These are phyloP conservation scores for Scutellaria galericulata DNA, from an alignment of 257 asterid species.

Conservation along the genomic window DNA sequence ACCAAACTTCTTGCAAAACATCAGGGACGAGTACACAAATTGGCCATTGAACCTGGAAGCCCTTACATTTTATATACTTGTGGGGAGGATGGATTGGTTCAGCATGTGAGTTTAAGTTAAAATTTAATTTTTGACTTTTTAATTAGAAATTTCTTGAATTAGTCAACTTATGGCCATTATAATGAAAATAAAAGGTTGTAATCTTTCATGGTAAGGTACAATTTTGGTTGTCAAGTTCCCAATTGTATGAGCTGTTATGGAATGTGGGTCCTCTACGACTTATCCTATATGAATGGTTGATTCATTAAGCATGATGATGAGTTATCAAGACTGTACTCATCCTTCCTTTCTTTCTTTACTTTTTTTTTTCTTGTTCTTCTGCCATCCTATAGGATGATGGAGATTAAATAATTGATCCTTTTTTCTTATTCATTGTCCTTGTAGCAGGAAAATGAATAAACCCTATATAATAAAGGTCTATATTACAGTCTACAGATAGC, in stretches of 20 bases:
- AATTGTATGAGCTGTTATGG: slow-evolving; percentile 14
- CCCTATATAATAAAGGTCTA: not conserved
- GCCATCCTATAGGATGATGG: slow-evolving; percentile 10
- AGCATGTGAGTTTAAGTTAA: slow-evolving; percentile 64
- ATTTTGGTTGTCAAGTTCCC: not conserved
- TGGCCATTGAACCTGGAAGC: slow-evolving; percentile 93
- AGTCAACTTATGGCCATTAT: not conserved
- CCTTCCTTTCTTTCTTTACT: not conserved
- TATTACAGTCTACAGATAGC: too few species aligned
- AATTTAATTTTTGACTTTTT: slow-evolving; percentile 1
- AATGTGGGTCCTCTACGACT: not conserved
- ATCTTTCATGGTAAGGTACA: slow-evolving; percentile 18
- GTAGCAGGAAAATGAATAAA: slow-evolving; percentile 17
- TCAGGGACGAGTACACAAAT: slow-evolving; percentile 73
- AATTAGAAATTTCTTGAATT: slow-evolving; percentile 4
- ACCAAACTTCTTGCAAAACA: slow-evolving; percentile 66
- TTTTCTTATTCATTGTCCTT: not conserved
- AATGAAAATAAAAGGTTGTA: not conserved
- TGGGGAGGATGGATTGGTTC: slow-evolving; percentile 93
- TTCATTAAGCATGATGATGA: not conserved
- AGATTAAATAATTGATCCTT: not conserved
- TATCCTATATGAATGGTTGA: slow-evolving; percentile 2
- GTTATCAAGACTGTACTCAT: not conserved
- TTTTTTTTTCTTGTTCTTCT: not conserved
- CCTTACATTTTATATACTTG: slow-evolving; percentile 83